Conservation (phyloP, 1,284 basidiomycete genomes). For the Pyrrhoderma lamaoense region DNA sequence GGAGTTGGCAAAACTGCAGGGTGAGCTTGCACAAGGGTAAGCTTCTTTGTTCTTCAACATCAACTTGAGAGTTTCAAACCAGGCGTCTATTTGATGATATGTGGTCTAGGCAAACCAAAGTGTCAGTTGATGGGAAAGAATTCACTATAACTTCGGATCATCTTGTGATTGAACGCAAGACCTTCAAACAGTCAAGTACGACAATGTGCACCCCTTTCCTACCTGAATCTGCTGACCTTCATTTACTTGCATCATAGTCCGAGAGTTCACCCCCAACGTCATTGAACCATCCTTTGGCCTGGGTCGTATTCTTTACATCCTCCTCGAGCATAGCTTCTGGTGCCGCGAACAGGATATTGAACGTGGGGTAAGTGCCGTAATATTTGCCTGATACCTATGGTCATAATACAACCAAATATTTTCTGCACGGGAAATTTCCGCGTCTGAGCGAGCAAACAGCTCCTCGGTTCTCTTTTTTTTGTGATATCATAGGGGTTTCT, state of each 20-base stretch:
- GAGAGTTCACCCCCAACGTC: conserved; percentile 95
- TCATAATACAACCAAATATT: background rate
- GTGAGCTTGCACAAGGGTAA: conserved; percentile 71
- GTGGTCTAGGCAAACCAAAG: conserved; percentile 33
- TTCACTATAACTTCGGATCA: conserved; percentile 73
- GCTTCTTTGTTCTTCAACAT: conserved; percentile 23
- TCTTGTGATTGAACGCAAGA: conserved; percentile 77
- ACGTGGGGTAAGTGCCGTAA: conserved; percentile 60
- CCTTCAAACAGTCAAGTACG: conserved; percentile 85
- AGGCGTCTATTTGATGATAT: conserved; percentile 20
- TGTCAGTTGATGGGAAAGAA: conserved; percentile 57
- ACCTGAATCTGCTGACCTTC: conserved; percentile 15
- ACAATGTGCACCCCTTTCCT: conserved; percentile 1
- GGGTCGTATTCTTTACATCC: conserved; percentile 90
- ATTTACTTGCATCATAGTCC: conserved; percentile 43
- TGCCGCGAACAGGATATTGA: conserved; percentile 85
- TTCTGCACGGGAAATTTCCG: background rate
- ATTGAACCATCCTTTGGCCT: conserved; percentile 99
- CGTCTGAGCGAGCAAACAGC: too few relatives aligned
- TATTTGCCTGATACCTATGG: conserved; percentile 17
- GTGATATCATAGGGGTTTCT: too few relatives aligned
- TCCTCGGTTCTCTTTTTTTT: too few relatives aligned
- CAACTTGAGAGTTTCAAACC: conserved; percentile 17
- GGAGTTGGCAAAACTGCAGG: conserved; percentile 62
- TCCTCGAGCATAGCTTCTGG: conserved; percentile 98